Evolutionary conservation across 192 early-diverging fungal genomes (phyloP).

Genomic region (Umbelopsis sp.): DNA sequence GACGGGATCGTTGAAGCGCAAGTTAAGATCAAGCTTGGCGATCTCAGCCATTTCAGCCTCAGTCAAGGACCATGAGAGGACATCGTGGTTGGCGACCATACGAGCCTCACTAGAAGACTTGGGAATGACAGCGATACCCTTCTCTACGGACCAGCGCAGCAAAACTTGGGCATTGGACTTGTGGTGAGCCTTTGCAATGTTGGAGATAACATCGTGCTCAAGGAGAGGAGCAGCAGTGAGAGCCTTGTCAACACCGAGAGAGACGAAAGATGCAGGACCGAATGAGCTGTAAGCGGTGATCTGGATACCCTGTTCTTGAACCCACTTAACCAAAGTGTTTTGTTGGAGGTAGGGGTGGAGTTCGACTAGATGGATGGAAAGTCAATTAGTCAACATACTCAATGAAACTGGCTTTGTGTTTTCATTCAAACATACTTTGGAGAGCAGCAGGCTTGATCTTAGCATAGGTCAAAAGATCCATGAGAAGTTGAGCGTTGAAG

Average conservation of each 20-base stretch:
- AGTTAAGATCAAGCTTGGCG: slow-evolving; percentile 16
- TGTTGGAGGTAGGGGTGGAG: slow-evolving; percentile 77
- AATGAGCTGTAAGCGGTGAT: slow-evolving; percentile 78
- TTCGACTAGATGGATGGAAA: slow-evolving; percentile 49
- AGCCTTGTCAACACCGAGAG: slow-evolving; percentile 26
- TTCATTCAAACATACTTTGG: slow-evolving; percentile 44
- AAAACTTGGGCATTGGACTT: slow-evolving; percentile 62
- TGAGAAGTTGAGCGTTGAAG: slow-evolving; percentile 44
- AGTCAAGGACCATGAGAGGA: slow-evolving; percentile 48
- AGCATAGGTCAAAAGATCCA: slow-evolving; percentile 59
- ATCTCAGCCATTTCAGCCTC: slow-evolving; percentile 51
- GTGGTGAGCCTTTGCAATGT: slow-evolving; percentile 54
- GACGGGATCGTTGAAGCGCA: slow-evolving; percentile 28
- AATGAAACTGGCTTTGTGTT: no score
- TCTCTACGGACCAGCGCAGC: slow-evolving; percentile 66
- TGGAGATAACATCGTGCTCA: slow-evolving; percentile 45
- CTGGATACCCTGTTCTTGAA: slow-evolving; percentile 54
- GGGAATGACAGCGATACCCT: slow-evolving; percentile 67
- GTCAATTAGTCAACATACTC: neutral
- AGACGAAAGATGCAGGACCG: slow-evolving; percentile 51
- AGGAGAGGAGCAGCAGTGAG: slow-evolving; percentile 45
- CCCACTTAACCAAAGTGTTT: slow-evolving; percentile 59
- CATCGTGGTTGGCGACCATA: slow-evolving; percentile 56
- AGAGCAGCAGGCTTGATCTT: slow-evolving; percentile 67
- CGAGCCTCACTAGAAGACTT: slow-evolving; percentile 59